Evolutionary conservation across 306 rosid genomes (phyloP).

Genomic region (Casuarina cunninghamiana): DNA sequence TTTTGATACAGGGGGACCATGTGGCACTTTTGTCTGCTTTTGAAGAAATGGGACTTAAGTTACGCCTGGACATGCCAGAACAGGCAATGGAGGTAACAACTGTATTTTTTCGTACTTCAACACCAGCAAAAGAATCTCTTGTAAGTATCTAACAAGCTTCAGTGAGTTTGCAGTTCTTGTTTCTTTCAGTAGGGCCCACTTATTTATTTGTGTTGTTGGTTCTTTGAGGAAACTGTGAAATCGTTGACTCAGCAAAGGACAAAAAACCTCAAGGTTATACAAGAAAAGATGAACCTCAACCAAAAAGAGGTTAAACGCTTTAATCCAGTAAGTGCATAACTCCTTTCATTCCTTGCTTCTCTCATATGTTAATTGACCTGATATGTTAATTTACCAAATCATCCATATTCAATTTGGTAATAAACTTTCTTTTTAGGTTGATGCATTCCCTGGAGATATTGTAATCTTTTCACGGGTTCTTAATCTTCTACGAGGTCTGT

Average conservation of each 20-base stretch:
- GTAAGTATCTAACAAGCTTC: conserved; percentile 47
- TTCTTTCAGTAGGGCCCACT: conserved; percentile 19
- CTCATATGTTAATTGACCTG: conserved; percentile 17
- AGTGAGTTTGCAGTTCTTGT: conserved; percentile 15
- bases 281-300: conserved; percentile 83
- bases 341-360: conserved; percentile 24
- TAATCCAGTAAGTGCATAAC: conserved; percentile 77
- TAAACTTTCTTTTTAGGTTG: conserved; percentile 57
- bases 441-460: conserved; percentile 99
- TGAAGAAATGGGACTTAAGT: conserved; percentile 96
- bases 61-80: conserved; percentile 90
- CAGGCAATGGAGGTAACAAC: conserved; percentile 87
- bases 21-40: conserved; percentile 95
- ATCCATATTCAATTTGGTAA: conserved; percentile 16
- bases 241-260: conserved; percentile 66
- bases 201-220: conserved; percentile 26
- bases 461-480: conserved; percentile 93
- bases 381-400: background rate
- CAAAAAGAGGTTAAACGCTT: conserved; percentile 81
- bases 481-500: conserved; percentile 92
- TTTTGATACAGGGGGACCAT: conserved; percentile 77
- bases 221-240: conserved; percentile 66
- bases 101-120: conserved; percentile 77
- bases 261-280: conserved; percentile 78
- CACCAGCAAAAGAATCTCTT: conserved; percentile 66